Evolutionary conservation across 306 rosid genomes (phyloP).

Genomic region (Lathyrus aphaca): DNA sequence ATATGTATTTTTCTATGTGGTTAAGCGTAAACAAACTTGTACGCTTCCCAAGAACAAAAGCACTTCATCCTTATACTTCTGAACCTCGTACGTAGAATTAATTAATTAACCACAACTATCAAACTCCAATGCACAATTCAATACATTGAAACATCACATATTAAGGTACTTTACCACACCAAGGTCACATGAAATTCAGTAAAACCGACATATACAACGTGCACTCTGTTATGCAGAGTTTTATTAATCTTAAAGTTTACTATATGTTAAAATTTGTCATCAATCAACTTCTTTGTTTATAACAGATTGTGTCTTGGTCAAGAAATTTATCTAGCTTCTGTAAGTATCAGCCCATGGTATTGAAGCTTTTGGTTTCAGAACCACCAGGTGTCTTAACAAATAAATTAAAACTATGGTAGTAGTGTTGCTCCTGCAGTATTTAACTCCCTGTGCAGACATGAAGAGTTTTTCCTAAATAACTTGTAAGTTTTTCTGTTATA

Average conservation of each 20-base stretch:
- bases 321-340: background rate
- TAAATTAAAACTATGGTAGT: background rate
- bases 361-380: conserved; percentile 8
- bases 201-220: conserved; percentile 39
- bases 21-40: conserved; percentile 20
- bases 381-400: background rate
- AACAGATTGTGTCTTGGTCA: background rate
- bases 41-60: conserved; percentile 22
- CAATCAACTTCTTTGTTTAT: conserved; percentile 28
- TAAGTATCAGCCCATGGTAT: conserved; percentile 16
- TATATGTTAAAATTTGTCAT: conserved; percentile 33
- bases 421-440: background rate
- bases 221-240: conserved; percentile 36
- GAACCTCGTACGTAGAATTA: conserved; percentile 61
- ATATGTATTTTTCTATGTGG: conserved; percentile 15
- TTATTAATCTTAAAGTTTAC: conserved; percentile 39
- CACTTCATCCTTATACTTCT: conserved; percentile 3
- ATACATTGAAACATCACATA: conserved; percentile 42
- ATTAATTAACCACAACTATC: conserved; percentile 45
- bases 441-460: background rate
- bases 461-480: background rate
- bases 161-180: conserved; percentile 29
- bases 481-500: background rate
- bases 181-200: conserved; percentile 52
- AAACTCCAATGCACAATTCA: conserved; percentile 19